phyloP scores from a whole-genome alignment of 108 stramenopile species.

The Phaeodactylum tricornutum region DNA sequence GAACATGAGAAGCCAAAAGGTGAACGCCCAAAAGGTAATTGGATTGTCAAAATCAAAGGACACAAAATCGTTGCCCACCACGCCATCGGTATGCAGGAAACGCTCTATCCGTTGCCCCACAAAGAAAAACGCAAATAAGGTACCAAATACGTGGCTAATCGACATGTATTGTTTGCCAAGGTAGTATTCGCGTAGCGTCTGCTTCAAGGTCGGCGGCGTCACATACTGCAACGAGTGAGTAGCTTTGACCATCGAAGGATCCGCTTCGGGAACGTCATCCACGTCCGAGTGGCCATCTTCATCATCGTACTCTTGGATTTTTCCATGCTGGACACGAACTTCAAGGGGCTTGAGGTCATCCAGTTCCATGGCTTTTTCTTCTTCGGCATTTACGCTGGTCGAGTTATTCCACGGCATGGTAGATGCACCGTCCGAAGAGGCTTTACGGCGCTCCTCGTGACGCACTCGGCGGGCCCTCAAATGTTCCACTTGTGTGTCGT shows the following conservation, averaged over 20 bases:
- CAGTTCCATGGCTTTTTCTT: neutral
- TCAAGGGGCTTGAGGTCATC: too few species aligned
- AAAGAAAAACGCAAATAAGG: conserved; percentile 38
- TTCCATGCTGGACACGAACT: too few species aligned
- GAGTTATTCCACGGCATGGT: neutral
- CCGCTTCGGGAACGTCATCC: conserved; percentile 10
- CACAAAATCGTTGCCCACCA: conserved; percentile 1
- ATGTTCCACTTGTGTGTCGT: too few species aligned
- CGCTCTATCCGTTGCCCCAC: conserved; percentile 38
- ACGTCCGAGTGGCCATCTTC: conserved; percentile 7
- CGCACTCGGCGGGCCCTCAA: too few species aligned
- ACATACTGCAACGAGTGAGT: too few species aligned
- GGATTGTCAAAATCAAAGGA: conserved; percentile 7
- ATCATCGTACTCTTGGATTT: conserved; percentile 1
- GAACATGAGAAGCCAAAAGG: conserved; percentile 20
- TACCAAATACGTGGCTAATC: conserved; percentile 41
- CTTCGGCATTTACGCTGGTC: neutral
- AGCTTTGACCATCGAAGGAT: neutral
- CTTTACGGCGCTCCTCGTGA: too few species aligned
- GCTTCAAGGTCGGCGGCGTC: neutral
- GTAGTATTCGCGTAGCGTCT: conserved; percentile 15
- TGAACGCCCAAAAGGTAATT: conserved; percentile 40
- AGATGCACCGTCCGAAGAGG: too few species aligned
- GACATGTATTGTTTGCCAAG: conserved; percentile 14
- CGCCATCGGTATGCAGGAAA: conserved; percentile 18